These are phyloP conservation scores for Jamesozyma gamospora DNA, from an alignment of 805 yeast genomes.

Conservation along the genomic window DNA sequence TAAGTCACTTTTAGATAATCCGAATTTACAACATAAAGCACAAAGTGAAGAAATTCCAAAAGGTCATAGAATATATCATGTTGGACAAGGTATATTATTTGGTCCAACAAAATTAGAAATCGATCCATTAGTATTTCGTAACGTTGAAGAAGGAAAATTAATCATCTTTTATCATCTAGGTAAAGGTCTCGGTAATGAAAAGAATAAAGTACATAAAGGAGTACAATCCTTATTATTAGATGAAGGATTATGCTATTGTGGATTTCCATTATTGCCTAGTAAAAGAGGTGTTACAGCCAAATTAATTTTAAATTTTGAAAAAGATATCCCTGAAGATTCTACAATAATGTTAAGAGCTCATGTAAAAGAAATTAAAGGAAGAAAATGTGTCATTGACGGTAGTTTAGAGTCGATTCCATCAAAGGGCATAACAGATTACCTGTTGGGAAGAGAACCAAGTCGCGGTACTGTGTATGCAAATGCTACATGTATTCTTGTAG, in stretches of 20 bases:
- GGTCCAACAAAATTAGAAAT: conserved; percentile 61
- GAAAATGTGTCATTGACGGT: conserved; percentile 77
- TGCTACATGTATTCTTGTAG: conserved; percentile 65
- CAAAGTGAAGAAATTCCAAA: conserved; percentile 44
- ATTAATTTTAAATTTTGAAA: conserved; percentile 48
- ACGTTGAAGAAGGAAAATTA: conserved; percentile 42
- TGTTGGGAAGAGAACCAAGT: conserved; percentile 2
- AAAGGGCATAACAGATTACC: background rate
- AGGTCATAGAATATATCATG: conserved; percentile 53
- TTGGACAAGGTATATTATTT: conserved; percentile 59
- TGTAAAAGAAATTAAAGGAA: conserved; percentile 57
- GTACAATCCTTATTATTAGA: conserved; percentile 69
- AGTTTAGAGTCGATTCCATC: conserved; percentile 35
- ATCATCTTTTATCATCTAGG: conserved; percentile 69
- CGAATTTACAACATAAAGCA: conserved; percentile 11
- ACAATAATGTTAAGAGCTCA: conserved; percentile 59
- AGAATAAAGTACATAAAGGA: conserved; percentile 75
- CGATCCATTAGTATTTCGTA: conserved; percentile 61
- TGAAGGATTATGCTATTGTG: conserved; percentile 78
- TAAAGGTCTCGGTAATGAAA: conserved; percentile 48
- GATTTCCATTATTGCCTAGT: conserved; percentile 71
- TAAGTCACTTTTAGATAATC: conserved; percentile 14
- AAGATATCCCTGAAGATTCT: conserved; percentile 43
- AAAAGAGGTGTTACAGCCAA: conserved; percentile 84
- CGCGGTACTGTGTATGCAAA: conserved; percentile 36